These are phyloP conservation scores for Marsdenia floribunda DNA, from an alignment of 257 asterid genomes.

Conservation along the genomic window DNA sequence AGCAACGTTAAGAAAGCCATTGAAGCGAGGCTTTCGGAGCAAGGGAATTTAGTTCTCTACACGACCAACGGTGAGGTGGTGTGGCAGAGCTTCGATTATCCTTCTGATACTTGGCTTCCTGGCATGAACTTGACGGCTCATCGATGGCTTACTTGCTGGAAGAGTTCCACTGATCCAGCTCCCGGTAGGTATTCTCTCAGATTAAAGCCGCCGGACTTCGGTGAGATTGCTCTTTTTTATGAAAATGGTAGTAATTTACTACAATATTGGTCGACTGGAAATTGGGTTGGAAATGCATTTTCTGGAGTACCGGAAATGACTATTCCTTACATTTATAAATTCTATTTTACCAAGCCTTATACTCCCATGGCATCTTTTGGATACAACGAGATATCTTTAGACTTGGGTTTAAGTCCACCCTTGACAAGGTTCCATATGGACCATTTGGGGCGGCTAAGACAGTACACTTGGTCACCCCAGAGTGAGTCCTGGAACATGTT, in stretches of 20 bases:
- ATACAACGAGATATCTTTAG: conserved; percentile 55
- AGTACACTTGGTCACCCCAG: conserved; percentile 67
- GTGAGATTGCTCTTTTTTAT: conserved; percentile 63
- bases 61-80: conserved; percentile 30
- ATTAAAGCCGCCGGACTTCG: conserved; percentile 47
- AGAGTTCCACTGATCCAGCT: conserved; percentile 55
- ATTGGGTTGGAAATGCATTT: conserved; percentile 66
- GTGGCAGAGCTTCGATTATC: conserved; percentile 84
- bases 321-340: conserved; percentile 57
- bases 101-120: conserved; percentile 78
- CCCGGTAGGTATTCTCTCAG: conserved; percentile 65
- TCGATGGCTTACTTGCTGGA: conserved; percentile 51
- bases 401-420: conserved; percentile 50
- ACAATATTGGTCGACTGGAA: conserved; percentile 69
- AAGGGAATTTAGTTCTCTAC: conserved; percentile 53
- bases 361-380: conserved; percentile 65
- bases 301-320: conserved; percentile 69
- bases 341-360: conserved; percentile 47
- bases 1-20: conserved; percentile 39
- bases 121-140: conserved; percentile 61
- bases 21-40: conserved; percentile 44
- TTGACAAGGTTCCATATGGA: conserved; percentile 60
- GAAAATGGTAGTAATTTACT: conserved; percentile 16
- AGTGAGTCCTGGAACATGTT: conserved; percentile 59
- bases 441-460: conserved; percentile 58